These are phyloP conservation scores for Geotrichum citri-aurantii DNA, from an alignment of 1,139 yeast genomes.

Conservation along the genomic window DNA sequence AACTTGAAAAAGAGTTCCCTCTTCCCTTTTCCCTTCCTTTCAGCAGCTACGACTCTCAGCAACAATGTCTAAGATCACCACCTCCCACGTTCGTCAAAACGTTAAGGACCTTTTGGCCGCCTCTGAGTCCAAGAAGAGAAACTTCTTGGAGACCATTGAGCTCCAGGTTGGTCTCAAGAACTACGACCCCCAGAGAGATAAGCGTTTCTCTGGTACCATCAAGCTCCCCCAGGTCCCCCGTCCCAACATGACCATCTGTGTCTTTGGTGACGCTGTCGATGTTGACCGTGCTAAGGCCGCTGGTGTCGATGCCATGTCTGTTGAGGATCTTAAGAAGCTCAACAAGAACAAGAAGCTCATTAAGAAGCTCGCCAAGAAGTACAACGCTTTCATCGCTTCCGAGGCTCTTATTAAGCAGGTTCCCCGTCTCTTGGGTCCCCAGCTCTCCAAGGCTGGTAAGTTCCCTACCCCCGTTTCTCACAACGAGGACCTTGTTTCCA, in stretches of 20 bases:
- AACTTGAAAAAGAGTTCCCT: background rate
- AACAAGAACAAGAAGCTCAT: constrained; percentile 99
- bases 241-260: constrained; percentile 99
- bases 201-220: constrained; percentile 99
- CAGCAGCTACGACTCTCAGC: background rate
- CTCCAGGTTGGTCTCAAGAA: constrained; percentile 99
- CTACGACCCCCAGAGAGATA: constrained; percentile 99
- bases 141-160: constrained; percentile 99
- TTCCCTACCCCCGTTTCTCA: constrained; percentile 99
- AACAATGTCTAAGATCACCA: constrained; percentile 85
- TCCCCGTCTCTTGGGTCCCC: constrained; percentile 99
- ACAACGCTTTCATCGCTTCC: constrained; percentile 99
- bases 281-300: constrained; percentile 99
- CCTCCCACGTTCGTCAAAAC: constrained; percentile 93
- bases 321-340: constrained; percentile 99
- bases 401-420: constrained; percentile 99
- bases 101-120: constrained; percentile 86
- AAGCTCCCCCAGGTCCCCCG: constrained; percentile 99
- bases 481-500: constrained; percentile 93
- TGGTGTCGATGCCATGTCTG: constrained; percentile 99
- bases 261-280: constrained; percentile 99
- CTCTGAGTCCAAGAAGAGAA: constrained; percentile 99
- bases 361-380: constrained; percentile 99
- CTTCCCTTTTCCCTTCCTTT: constrained; percentile 1
- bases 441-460: constrained; percentile 99